Percentiles rank a stretch among this genome's conserved stretches.
Conservation (phyloP, 225 moss, liverwort and hornwort genomes). For the Polytrichum commune region DNA sequence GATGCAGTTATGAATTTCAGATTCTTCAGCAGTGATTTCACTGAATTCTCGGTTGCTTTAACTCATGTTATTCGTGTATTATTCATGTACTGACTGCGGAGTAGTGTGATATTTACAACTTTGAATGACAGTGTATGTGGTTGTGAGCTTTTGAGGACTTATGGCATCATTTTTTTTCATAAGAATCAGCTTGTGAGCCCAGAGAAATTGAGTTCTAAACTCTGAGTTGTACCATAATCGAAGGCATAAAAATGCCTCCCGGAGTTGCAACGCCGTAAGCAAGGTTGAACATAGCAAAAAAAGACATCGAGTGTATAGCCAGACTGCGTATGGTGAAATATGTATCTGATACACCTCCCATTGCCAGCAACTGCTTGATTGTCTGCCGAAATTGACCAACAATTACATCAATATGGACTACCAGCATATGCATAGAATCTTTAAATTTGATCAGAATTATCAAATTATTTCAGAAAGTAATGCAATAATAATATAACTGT, state of each 20-base stretch:
- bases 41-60: no score
- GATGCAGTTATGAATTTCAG: no score
- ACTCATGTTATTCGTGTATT: no score
- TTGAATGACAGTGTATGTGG: no score
- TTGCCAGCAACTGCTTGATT: constrained; percentile 72
- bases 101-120: no score
- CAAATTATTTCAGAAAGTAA: constrained; percentile 1
- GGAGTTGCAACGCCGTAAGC: constrained; percentile 88
- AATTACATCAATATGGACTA: no score
- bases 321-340: constrained; percentile 60
- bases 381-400: constrained; percentile 30
- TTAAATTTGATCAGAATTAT: not conserved
- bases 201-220: not conserved
- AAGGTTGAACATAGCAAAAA: constrained; percentile 67
- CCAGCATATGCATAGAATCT: no score
- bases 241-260: constrained; percentile 86
- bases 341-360: constrained; percentile 43
- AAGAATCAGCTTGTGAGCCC: not conserved
- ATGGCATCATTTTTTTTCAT: not conserved
- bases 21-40: no score
- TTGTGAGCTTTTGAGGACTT: not conserved
- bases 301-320: constrained; percentile 61
- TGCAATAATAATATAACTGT: not conserved
- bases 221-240: constrained; percentile 61
- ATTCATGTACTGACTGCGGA: no score